Evolutionary conservation across 495 filamentous ascomycete genomes (phyloP).

Genomic region (Hypomontagnella submonticulosa): DNA sequence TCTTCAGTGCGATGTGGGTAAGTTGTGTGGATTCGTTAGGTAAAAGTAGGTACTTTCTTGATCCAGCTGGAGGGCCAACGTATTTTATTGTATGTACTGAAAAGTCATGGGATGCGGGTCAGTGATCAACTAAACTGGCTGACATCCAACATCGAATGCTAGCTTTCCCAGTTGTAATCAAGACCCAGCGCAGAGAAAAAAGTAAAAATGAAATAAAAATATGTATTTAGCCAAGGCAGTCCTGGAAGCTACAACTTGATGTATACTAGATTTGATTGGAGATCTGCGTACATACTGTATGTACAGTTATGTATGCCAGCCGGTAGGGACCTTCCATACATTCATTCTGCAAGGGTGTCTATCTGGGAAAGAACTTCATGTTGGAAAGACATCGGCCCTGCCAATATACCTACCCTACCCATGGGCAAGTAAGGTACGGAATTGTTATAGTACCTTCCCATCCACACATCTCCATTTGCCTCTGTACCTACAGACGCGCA

Average conservation of each 20-base stretch:
- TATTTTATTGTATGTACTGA: background rate
- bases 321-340: no score
- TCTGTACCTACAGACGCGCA: background rate
- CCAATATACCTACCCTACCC: no score
- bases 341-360: no score
- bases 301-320: no score
- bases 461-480: background rate
- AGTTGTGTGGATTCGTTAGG: slow-evolving; percentile 29
- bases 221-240: slow-evolving; percentile 11
- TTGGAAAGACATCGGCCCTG: no score
- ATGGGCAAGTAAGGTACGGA: no score
- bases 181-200: background rate
- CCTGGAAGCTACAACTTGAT: background rate
- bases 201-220: slow-evolving; percentile 22
- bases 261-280: no score
- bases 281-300: no score
- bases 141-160: slow-evolving; percentile 18
- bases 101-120: slow-evolving; percentile 30
- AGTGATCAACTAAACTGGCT: slow-evolving; percentile 12
- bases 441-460: background rate
- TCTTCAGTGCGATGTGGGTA: slow-evolving; percentile 14
- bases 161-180: background rate
- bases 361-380: no score
- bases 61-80: slow-evolving; percentile 10
- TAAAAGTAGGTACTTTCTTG: slow-evolving; percentile 8